Percentiles rank a stretch among this genome's conserved stretches.
Conservation (phyloP, 2,329 filamentous ascomycete genomes). For the Fusarium tuaranense region DNA sequence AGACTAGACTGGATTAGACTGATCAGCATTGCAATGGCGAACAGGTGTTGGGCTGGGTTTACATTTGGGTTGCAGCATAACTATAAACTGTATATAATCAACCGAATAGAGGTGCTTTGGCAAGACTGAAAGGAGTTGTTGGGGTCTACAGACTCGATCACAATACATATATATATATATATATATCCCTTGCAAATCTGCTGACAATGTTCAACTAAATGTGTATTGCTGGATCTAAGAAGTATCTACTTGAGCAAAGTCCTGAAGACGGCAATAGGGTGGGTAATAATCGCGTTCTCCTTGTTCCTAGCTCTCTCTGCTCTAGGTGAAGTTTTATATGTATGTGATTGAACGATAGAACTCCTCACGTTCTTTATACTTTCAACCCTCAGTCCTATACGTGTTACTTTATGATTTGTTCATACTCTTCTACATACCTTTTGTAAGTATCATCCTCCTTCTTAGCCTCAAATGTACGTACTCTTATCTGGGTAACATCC, state of each 20-base stretch:
- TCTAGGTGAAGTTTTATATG: background rate
- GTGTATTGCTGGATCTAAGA: background rate
- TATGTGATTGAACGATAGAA: background rate
- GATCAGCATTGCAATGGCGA: conserved; percentile 29
- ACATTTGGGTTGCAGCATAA: background rate
- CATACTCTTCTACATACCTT: background rate
- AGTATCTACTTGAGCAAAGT: background rate
- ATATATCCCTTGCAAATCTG: background rate
- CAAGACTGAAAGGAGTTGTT: background rate
- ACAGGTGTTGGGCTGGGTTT: conserved; percentile 14
- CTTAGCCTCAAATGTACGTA: background rate
- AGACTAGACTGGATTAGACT: background rate
- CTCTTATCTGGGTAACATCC: background rate
- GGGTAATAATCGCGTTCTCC: background rate
- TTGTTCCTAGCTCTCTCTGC: background rate
- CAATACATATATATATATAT: background rate
- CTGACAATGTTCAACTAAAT: background rate
- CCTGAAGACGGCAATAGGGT: background rate
- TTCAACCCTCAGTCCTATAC: background rate
- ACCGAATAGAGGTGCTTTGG: background rate
- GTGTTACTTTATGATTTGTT: background rate
- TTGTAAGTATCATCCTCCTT: background rate
- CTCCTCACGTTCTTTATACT: background rate
- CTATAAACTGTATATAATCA: conserved; percentile 1
- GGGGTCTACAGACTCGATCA: background rate